Base-by-base conservation (phyloP, 768 basidiomycete genomes). In the Rhodocollybia butyracea region DNA sequence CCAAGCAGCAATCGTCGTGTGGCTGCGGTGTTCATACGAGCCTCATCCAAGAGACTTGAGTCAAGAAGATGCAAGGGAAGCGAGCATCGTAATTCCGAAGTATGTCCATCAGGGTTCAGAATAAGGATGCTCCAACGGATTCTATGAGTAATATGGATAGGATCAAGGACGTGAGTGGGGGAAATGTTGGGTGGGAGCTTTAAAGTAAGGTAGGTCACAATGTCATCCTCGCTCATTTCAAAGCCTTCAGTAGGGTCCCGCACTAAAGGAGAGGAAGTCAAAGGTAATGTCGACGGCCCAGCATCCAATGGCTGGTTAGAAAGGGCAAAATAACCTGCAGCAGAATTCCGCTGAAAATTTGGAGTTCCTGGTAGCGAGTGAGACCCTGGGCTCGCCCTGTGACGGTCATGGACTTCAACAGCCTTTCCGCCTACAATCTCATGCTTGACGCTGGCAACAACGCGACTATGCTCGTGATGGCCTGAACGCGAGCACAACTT, bases 11-110 rank as follows among this genome's bases (percentile, higher is more conserved):
- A 73, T 8, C 88, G 83, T 19, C 94, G 83, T 0, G 93, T 92
- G 4, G 77, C 76, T n/a, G 85, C 76, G 3, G 92, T 88, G 24
- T 84, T 79, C 1, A 79, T 75, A 32, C 86, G 78, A 1, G 92
- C 88, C 66, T 97, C 94, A 13, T 85, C 77, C 15, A 90, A 76
- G 1, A 96, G 73, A 12, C 81, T 76, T 56, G 80, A 66, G 60
- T 94, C 87, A 22, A 98, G 85, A 46, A 98, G 78, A 64, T 91
- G 84, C 31, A 98, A 70, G 0, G 96, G 96, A 5, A 98, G 78
- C 1, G 94, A 94, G 69, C 96, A 98, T 15, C 94, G 85, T n/a
- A 98, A 77, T 68, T 98, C 94, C 8, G 93, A 95, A 2, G 85
- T 87, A 66, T 98, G 96, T 0, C 94, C 94, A 65, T 98, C 96